Conservation (phyloP, 805 yeast genomes). For the Lipomyces sp. region DNA sequence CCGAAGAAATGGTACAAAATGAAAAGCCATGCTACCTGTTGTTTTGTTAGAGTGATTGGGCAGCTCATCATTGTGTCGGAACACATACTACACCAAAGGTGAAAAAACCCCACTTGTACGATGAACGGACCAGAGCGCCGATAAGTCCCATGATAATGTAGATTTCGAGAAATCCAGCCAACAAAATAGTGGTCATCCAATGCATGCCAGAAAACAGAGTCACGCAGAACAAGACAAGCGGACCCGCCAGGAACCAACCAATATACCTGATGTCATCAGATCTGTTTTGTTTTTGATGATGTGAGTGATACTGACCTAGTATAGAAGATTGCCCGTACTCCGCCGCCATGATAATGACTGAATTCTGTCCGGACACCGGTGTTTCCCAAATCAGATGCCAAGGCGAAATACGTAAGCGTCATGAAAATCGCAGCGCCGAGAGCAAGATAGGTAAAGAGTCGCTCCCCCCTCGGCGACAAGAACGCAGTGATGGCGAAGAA, state of each 20-base stretch:
- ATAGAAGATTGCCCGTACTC: conserved; percentile 59
- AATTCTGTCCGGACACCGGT: conserved; percentile 55
- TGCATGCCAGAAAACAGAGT: conserved; percentile 45
- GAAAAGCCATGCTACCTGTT: conserved; percentile 46
- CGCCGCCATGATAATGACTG: conserved; percentile 51
- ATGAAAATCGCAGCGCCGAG: conserved; percentile 51
- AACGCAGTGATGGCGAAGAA: conserved; percentile 38
- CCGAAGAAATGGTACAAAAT: conserved; percentile 36
- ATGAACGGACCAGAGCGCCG: conserved; percentile 6
- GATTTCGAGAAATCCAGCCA: conserved; percentile 50
- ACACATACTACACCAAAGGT: conserved; percentile 51
- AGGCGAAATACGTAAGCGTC: conserved; percentile 58
- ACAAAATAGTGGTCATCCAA: conserved; percentile 43
- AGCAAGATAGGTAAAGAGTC: conserved; percentile 50
- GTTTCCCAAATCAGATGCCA: conserved; percentile 65
- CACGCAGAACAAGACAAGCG: conserved; percentile 49
- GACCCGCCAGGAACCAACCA: conserved; percentile 64
- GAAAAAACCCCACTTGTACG: conserved; percentile 43
- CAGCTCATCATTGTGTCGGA: not conserved
- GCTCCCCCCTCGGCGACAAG: conserved; percentile 43
- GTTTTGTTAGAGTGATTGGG: not conserved
- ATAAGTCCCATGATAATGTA: conserved; percentile 60
- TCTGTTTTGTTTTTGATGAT: not conserved
- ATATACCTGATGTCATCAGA: conserved; percentile 44
- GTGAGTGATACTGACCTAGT: conserved; percentile 42